Evolutionary conservation across 2,329 filamentous ascomycete genomes (phyloP).

Genomic region (Biscogniauxia marginata): DNA sequence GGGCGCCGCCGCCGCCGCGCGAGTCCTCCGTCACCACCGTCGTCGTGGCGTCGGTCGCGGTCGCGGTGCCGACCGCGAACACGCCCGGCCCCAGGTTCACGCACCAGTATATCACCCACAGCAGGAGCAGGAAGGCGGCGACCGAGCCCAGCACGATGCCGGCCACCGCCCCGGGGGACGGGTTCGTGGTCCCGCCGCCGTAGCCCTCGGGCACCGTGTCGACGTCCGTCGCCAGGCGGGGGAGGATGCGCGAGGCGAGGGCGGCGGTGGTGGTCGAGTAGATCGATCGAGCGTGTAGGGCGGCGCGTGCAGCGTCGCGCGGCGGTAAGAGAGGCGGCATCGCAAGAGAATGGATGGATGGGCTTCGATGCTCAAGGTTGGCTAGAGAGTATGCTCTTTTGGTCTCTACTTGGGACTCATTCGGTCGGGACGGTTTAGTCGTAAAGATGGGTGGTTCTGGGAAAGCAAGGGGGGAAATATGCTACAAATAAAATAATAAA

Average conservation of each 20-base stretch:
- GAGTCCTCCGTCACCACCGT: not conserved
- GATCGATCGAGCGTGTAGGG: slow-evolving; percentile 12
- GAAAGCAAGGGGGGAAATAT: not conserved
- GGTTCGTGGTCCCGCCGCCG: slow-evolving; percentile 43
- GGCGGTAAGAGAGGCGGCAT: slow-evolving; percentile 21
- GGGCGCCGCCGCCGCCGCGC: too few relatives aligned
- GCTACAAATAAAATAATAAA: not conserved
- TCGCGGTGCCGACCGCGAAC: slow-evolving; percentile 31
- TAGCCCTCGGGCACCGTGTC: slow-evolving; percentile 40
- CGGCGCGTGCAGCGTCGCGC: slow-evolving; percentile 16
- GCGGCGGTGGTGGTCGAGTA: slow-evolving; percentile 6
- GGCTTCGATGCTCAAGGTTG: not conserved
- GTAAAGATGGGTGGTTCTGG: not conserved
- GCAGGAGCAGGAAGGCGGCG: slow-evolving; percentile 39
- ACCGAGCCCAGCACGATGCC: slow-evolving; percentile 38
- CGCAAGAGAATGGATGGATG: slow-evolving; percentile 1
- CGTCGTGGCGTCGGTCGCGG: slow-evolving; percentile 19
- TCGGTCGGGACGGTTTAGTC: not conserved
- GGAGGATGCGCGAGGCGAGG: slow-evolving; percentile 9
- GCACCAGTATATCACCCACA: slow-evolving; percentile 30
- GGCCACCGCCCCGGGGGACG: slow-evolving; percentile 35
- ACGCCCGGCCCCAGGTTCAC: slow-evolving; percentile 36
- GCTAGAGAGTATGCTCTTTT: not conserved
- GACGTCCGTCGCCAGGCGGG: slow-evolving; percentile 25
- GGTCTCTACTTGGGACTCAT: not conserved